These are phyloP conservation scores for Coffea eugenioides DNA, from an alignment of 257 asterid genomes.

Conservation along the genomic window DNA sequence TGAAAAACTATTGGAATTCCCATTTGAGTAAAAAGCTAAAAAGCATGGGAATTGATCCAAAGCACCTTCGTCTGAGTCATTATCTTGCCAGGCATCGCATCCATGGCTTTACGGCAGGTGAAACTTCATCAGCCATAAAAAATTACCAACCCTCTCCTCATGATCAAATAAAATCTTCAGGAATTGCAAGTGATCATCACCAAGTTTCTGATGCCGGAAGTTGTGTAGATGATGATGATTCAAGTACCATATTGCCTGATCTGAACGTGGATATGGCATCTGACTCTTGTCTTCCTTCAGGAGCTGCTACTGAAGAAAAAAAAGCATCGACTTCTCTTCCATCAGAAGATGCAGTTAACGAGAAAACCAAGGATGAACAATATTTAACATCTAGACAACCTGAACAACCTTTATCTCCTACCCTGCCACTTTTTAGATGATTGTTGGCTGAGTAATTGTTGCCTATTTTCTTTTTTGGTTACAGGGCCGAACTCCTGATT, in stretches of 20 bases:
- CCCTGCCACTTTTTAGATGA: neutral
- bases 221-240: conserved; percentile 8
- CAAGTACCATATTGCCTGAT: neutral
- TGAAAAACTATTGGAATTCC: conserved; percentile 33
- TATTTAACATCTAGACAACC: neutral
- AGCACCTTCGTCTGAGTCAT: conserved; percentile 9
- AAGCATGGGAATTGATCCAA: conserved; percentile 29
- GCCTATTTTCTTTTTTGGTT: neutral
- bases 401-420: neutral
- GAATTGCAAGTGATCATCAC: neutral
- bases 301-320: neutral
- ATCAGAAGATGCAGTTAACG: neutral
- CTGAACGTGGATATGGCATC: neutral
- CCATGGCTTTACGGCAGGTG: neutral
- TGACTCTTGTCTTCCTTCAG: neutral
- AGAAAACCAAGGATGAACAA: neutral
- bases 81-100: neutral
- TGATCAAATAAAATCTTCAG: neutral
- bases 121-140: neutral
- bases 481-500: too few relatives aligned
- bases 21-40: conserved; percentile 24
- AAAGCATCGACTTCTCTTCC: too few relatives aligned
- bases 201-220: conserved; percentile 21
- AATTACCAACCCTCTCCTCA: neutral
- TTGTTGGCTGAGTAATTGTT: neutral